Percentiles rank a stretch among this genome's conserved stretches.
Conservation (phyloP, 2,329 filamentous ascomycete species). For the Nemania sp. region DNA sequence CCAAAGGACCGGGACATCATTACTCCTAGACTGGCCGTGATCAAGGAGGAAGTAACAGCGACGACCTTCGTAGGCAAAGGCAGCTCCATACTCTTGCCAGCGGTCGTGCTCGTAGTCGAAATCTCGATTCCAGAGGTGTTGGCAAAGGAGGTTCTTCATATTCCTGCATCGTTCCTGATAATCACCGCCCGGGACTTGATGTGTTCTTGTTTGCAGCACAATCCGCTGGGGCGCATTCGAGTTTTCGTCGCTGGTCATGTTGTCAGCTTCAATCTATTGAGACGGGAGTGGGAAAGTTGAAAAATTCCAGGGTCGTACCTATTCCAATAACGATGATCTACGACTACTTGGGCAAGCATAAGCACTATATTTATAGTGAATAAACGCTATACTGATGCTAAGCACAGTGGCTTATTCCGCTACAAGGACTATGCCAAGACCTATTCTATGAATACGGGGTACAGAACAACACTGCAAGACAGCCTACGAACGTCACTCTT, state of each 20-base stretch:
- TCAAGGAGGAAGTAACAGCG: slow-evolving; percentile 31
- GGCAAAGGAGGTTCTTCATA: slow-evolving; percentile 29
- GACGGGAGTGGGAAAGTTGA: no score
- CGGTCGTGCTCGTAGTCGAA: slow-evolving; percentile 24
- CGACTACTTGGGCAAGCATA: no score
- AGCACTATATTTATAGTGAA: no score
- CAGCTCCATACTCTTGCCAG: slow-evolving; percentile 19
- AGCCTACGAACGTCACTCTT: no score
- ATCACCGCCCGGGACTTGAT: slow-evolving; percentile 27
- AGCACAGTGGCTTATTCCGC: no score
- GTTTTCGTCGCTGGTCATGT: not conserved
- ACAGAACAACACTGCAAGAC: no score
- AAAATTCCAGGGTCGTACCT: no score
- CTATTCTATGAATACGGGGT: no score
- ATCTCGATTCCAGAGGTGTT: slow-evolving; percentile 30
- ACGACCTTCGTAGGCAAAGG: slow-evolving; percentile 24
- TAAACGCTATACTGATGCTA: no score
- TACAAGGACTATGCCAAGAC: no score
- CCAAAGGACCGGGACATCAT: slow-evolving; percentile 28
- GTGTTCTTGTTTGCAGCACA: slow-evolving; percentile 27
- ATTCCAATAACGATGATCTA: no score
- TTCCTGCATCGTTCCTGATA: slow-evolving; percentile 24
- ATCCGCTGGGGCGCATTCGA: slow-evolving; percentile 12
- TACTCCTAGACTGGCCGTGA: slow-evolving; percentile 20
- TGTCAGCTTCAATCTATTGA: no score